phyloP scores from a whole-genome alignment of 371 early-diverging fungal species.

The Lichtheimia corymbifera region DNA sequence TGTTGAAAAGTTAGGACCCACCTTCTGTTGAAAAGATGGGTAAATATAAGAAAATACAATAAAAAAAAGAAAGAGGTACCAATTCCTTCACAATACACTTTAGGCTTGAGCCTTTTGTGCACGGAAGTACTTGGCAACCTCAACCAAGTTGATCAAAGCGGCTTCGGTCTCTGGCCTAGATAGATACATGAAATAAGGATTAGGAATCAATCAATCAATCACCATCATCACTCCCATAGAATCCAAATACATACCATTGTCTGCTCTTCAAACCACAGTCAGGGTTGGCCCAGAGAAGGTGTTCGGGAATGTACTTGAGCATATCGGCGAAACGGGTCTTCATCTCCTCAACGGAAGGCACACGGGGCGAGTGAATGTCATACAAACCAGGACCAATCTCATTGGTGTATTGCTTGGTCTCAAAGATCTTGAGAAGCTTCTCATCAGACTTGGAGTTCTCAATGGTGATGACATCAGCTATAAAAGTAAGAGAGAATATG shows the following conservation, averaged over 20 bases:
- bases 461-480: constrained; percentile 94
- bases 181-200: constrained; percentile 21
- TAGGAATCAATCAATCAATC: not conserved
- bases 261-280: constrained; percentile 98
- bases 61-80: not conserved
- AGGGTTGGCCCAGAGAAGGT: constrained; percentile 94
- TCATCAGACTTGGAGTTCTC: constrained; percentile 96
- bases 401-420: constrained; percentile 80
- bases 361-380: constrained; percentile 96
- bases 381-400: constrained; percentile 96
- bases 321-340: constrained; percentile 75
- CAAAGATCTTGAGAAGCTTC: constrained; percentile 89
- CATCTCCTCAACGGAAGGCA: constrained; percentile 91
- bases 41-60: not conserved
- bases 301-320: constrained; percentile 74
- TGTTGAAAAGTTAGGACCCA: too few relatives aligned
- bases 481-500: constrained; percentile 6
- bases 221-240: constrained; percentile 54
- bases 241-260: constrained; percentile 60
- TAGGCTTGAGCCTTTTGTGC: constrained; percentile 31
- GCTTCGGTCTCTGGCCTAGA: constrained; percentile 84
- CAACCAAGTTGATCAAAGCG: constrained; percentile 83
- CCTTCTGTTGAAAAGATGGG: constrained; percentile 27
- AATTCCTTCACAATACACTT: not conserved
- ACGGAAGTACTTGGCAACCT: constrained; percentile 77